A percentile compares a stretch with the other conserved stretches of the same genome.
These are phyloP conservation scores for Fraxinus sp. DNA, from an alignment of 305 asterid species.

Conservation along the genomic window DNA sequence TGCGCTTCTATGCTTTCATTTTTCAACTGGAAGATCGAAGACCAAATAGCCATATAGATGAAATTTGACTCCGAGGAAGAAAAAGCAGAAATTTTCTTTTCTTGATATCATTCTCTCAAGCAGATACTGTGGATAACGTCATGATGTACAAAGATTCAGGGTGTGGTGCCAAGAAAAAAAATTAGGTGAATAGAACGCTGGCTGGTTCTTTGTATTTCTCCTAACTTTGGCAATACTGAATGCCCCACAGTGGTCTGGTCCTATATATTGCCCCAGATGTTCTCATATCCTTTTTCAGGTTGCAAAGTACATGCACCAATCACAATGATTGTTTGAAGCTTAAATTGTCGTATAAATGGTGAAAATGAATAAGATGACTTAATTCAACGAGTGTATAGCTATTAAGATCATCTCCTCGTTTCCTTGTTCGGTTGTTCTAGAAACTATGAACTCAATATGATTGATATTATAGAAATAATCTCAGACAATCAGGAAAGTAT, in stretches of 20 bases:
- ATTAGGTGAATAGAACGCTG: not conserved
- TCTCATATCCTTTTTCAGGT: not conserved
- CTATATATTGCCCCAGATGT: not conserved
- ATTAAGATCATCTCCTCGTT: not conserved
- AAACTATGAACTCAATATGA: not conserved
- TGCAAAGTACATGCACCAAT: not conserved
- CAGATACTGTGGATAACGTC: not conserved
- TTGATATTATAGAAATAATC: not conserved
- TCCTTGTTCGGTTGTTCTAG: not conserved
- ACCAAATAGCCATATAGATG: not conserved
- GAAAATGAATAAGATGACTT: not conserved
- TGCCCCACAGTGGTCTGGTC: not conserved
- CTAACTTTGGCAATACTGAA: not conserved
- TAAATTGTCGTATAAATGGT: not conserved
- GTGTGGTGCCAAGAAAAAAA: not conserved
- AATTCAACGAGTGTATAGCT: not conserved
- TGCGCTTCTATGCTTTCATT: not conserved
- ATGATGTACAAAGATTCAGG: not conserved
- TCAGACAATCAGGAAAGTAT: not conserved
- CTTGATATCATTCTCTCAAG: not conserved
- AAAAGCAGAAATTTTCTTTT: not conserved
- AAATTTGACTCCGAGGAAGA: not conserved
- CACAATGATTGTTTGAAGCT: not conserved
- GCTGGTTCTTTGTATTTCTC: slow-evolving; percentile 2
- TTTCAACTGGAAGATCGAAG: not conserved